Base-by-base conservation (phyloP, 495 filamentous ascomycete genomes). In the Tuber brumale region DNA sequence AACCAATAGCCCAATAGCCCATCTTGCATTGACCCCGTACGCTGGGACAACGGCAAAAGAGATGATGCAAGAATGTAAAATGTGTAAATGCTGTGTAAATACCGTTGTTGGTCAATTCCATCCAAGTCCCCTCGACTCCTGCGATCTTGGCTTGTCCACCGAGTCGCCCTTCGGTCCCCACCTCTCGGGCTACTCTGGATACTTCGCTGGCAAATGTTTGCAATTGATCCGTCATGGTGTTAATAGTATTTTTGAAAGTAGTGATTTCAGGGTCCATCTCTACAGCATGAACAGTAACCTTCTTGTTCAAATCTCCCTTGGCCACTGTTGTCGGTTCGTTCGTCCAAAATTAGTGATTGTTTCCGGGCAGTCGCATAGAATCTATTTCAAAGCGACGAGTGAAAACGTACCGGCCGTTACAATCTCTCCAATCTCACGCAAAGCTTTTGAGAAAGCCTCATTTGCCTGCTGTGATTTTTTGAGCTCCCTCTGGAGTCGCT, bases 201-300 rank as follows among this genome's bases (percentile, higher is more conserved):
- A 99, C 95, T 86, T 99, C 94, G 84, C 92, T 95, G 81, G 95
- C 94, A 85, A 99, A 99, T 72, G 95, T 92, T 84, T 97, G 94
- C 74, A 99, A 88, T 85, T 98, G 95, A 83, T 98, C 95, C 89
- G 98, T 97, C 95, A 99, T 99, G 73, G 91, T 97, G 82, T 99
- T 99, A 86, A 93, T 91, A 61, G 94, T 97, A 74, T 93, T 91
- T 86, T 99, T 99, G 88, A 99, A 99, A 7, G 92, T 95, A n/a
- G 93, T 93, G 81, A 99, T 99, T 87, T 99, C 96, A 1, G 95
- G 94, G 87, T 99, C 95, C 92, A 97, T 95, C 85, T 99, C 95
- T 80, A 94, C 89, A 12, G 92, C 92, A 83, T 98, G 95, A 80
- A 99, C 95, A 70, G 94, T 90, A 72, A 98, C 96, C 85, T 98